A percentile compares a stretch with the other conserved stretches of the same genome.
These are phyloP conservation scores for Sparassis latifolia DNA, from an alignment of 1,284 basidiomycete species.

Conservation along the genomic window DNA sequence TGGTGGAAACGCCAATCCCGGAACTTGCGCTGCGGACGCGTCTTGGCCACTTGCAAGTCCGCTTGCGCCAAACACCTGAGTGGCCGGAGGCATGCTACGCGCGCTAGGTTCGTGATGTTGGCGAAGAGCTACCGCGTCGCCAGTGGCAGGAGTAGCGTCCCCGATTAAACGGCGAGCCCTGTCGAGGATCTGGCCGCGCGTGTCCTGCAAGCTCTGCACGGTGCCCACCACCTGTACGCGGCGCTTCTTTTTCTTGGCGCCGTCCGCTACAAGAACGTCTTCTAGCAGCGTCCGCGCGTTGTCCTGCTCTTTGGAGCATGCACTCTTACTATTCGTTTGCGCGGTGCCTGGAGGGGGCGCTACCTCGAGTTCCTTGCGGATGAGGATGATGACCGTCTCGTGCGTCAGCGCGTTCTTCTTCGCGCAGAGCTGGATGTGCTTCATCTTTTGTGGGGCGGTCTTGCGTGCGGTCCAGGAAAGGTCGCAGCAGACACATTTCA, in stretches of 20 bases:
- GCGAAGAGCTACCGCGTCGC: too few relatives aligned
- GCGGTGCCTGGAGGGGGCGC: constrained; percentile 8
- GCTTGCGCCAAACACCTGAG: constrained; percentile 40
- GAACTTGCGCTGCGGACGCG: background rate
- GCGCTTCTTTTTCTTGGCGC: constrained; percentile 37
- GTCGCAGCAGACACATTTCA: constrained; percentile 61
- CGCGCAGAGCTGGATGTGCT: constrained; percentile 62
- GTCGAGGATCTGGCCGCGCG: constrained; percentile 45
- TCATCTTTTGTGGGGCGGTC: constrained; percentile 48
- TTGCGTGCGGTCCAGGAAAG: constrained; percentile 65
- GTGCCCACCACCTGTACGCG: constrained; percentile 36
- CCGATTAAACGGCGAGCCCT: constrained; percentile 47
- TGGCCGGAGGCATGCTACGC: constrained; percentile 19
- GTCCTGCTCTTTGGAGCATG: constrained; percentile 13
- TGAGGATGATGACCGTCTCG: constrained; percentile 47
- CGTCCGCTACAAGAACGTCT: constrained; percentile 39
- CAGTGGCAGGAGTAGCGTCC: constrained; percentile 2
- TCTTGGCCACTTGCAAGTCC: constrained; percentile 13
- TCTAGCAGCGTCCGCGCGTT: constrained; percentile 46
- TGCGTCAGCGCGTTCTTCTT: constrained; percentile 48
- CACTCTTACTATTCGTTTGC: constrained; percentile 20
- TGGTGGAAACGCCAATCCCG: constrained; percentile 4
- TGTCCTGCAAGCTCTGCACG: constrained; percentile 40
- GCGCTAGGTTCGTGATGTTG: background rate
- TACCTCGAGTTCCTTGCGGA: constrained; percentile 41